phyloP scores from a whole-genome alignment of 331 rosid genomes.

The Saraca asoca region DNA sequence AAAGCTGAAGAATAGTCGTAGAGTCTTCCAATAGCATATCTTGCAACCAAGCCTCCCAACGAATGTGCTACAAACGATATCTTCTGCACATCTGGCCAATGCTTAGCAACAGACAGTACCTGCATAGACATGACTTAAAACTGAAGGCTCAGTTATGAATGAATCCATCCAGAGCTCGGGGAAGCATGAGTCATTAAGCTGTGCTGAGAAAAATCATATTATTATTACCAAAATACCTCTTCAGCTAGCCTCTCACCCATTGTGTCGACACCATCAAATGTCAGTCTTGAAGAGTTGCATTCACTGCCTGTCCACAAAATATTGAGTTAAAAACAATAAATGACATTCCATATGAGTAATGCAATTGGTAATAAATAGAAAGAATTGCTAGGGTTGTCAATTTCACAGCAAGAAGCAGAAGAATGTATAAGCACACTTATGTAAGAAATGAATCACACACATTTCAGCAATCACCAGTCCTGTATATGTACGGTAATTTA shows the following conservation, averaged over 20 bases:
- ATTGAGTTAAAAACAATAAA: slow-evolving; percentile 36
- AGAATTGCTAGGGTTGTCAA: slow-evolving; percentile 16
- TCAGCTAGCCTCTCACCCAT: slow-evolving; percentile 93
- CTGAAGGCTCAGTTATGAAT: slow-evolving; percentile 19
- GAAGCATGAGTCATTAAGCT: slow-evolving; percentile 19
- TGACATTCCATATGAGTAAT: slow-evolving; percentile 18
- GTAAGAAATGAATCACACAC: background rate
- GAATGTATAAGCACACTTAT: slow-evolving; percentile 8
- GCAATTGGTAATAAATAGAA: slow-evolving; percentile 15
- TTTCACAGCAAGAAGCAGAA: slow-evolving; percentile 15
- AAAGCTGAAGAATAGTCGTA: slow-evolving; percentile 42
- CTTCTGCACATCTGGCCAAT: slow-evolving; percentile 65
- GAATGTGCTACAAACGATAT: slow-evolving; percentile 97
- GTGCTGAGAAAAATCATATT: slow-evolving; percentile 13
- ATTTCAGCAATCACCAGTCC: background rate
- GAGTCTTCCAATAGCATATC: slow-evolving; percentile 90
- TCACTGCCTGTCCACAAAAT: slow-evolving; percentile 77
- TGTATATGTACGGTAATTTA: background rate
- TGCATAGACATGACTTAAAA: slow-evolving; percentile 44
- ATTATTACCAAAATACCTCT: slow-evolving; percentile 73
- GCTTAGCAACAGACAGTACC: slow-evolving; percentile 65
- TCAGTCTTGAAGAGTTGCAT: slow-evolving; percentile 79
- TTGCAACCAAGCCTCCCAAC: slow-evolving; percentile 90
- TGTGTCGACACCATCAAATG: slow-evolving; percentile 92
- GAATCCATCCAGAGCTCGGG: slow-evolving; percentile 6